phyloP scores from a whole-genome alignment of 495 filamentous ascomycete genomes.

The Xylona heveae region DNA sequence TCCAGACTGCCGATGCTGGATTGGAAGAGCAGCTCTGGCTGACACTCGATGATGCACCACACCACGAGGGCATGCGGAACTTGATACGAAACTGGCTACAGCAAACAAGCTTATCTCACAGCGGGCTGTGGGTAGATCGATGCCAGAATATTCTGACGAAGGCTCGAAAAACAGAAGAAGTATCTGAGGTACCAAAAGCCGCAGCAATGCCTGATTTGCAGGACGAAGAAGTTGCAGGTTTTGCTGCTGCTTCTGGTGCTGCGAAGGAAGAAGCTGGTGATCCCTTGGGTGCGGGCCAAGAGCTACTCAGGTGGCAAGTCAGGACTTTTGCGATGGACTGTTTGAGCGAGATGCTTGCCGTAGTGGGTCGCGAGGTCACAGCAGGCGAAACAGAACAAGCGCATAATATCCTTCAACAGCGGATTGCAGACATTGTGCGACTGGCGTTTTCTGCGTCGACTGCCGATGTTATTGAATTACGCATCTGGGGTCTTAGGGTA shows the following conservation, averaged over 20 bases:
- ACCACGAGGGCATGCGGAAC: constrained; percentile 53
- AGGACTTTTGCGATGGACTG: constrained; percentile 86
- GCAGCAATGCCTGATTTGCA: constrained; percentile 49
- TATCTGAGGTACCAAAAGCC: constrained; percentile 18
- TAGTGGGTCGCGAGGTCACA: constrained; percentile 51
- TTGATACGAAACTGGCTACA: constrained; percentile 81
- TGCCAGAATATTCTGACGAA: constrained; percentile 80
- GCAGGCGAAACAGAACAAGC: constrained; percentile 49
- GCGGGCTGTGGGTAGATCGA: constrained; percentile 63
- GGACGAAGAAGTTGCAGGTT: constrained; percentile 92
- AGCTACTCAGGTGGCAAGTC: constrained; percentile 87
- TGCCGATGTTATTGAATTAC: constrained; percentile 69
- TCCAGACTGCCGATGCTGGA: constrained; percentile 45
- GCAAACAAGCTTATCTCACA: constrained; percentile 61
- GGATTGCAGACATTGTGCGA: constrained; percentile 80
- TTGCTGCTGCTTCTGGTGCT: constrained; percentile 47
- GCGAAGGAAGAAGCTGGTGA: constrained; percentile 39
- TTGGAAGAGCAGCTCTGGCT: constrained; percentile 89
- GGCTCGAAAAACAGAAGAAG: constrained; percentile 38
- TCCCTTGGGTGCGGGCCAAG: constrained; percentile 47
- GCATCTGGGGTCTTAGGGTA: constrained; percentile 77
- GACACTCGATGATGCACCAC: constrained; percentile 53
- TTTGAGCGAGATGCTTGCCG: constrained; percentile 60
- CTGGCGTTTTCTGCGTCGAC: constrained; percentile 98
- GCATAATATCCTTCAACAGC: constrained; percentile 54